Base-by-base conservation (phyloP, 2,329 filamentous ascomycete species). In the Lachnellula cervina region DNA sequence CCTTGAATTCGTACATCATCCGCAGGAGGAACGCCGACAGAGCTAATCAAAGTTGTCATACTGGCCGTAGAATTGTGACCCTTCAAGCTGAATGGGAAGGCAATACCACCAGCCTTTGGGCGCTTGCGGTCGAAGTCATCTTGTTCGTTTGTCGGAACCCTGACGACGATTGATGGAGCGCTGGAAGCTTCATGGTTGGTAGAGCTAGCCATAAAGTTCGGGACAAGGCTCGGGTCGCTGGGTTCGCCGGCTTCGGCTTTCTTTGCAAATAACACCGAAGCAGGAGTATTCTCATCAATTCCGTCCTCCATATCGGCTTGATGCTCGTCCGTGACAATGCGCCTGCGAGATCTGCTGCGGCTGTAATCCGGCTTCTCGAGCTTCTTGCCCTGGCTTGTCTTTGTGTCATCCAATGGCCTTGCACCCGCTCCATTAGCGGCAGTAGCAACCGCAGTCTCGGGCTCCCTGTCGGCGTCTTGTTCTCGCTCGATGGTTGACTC, bases 31-130 rank as follows among this genome's bases (percentile, higher is more conserved):
- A 67, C 56, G 11, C 65, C 56, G 4, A 68, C 61, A 2, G 70
- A 58, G 58, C 73, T 76, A 28, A 71, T 70, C 19, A 90, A 71
- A 0, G 87, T 90, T 51, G 86, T 72, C 79, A 87, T 89, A 71
- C 86, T 90, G 0, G 85, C 85, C 17, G 83, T 87, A 3, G 68
- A 67, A 23, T 68, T 64, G 19, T 87, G 79, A 61, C 80, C 80
- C 51, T 80, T 79, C 14, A 92, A 69, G 55, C 81, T 87, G 66
- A 92, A 92, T 0, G 88, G 88, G 62, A 89, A 80, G 0, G 88
- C 87, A 25, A 90, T 81, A 0, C 87, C 85, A 19, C 82, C 83
- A 5, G 88, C 76, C 46, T 83, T 84, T 0, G 87, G 85, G 2
- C 88, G 76, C 65, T 86, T 87, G 5, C 81, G 81, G 59, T 77